Evolutionary conservation across 306 rosid genomes (phyloP).

Genomic region (Vigna reflexopilosa): DNA sequence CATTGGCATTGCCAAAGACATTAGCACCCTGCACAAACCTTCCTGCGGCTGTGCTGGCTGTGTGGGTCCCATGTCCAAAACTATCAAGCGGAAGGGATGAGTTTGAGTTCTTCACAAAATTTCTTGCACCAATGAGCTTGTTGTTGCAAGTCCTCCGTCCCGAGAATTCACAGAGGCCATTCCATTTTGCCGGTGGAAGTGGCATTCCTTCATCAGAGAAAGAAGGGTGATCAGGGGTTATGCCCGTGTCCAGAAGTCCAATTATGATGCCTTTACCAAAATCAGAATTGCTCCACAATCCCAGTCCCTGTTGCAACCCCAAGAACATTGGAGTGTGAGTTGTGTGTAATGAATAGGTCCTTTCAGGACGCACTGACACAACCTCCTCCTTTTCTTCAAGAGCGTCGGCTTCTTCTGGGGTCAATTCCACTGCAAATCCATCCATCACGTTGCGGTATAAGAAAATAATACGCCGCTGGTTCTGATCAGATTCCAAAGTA

Average conservation of each 20-base stretch:
- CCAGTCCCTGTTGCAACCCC: constrained; percentile 56
- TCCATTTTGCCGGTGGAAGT: constrained; percentile 73
- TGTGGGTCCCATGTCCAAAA: constrained; percentile 80
- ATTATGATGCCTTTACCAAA: constrained; percentile 68
- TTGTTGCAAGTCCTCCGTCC: constrained; percentile 57
- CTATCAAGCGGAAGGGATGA: constrained; percentile 52
- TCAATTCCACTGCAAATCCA: constrained; percentile 70
- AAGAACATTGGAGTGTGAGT: constrained; percentile 71
- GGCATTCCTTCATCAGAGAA: constrained; percentile 56
- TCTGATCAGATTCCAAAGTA: constrained; percentile 21
- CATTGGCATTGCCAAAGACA: constrained; percentile 60
- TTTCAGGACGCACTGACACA: constrained; percentile 52
- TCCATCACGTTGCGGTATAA: constrained; percentile 49
- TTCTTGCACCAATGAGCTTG: constrained; percentile 76
- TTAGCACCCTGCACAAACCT: constrained; percentile 51
- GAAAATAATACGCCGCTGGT: constrained; percentile 45
- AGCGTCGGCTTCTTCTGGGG: constrained; percentile 57
- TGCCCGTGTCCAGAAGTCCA: constrained; percentile 74
- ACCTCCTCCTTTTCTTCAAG: constrained; percentile 60
- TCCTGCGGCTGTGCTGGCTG: constrained; percentile 68
- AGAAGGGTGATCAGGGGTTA: constrained; percentile 65
- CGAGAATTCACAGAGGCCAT: constrained; percentile 70
- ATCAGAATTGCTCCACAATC: constrained; percentile 60
- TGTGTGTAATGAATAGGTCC: constrained; percentile 60
- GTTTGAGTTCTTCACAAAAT: constrained; percentile 11